Base-by-base conservation (phyloP, 1,284 basidiomycete species). In the Ceratobasidium theobromae region DNA sequence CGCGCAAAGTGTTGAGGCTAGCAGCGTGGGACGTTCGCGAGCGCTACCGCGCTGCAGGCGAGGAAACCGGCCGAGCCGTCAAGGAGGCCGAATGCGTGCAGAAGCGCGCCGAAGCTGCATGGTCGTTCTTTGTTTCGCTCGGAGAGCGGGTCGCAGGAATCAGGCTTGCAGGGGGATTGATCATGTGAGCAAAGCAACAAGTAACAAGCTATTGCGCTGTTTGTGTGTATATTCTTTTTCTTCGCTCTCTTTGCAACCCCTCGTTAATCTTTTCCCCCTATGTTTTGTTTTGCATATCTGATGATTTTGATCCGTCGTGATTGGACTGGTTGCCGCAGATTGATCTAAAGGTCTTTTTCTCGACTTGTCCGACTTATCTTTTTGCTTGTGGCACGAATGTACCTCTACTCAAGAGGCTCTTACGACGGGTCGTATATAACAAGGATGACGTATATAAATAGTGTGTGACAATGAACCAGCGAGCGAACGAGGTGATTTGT, bases 21-120 rank as follows among this genome's bases (percentile, higher is more conserved):
- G 95, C 91, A n/a, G 87, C 88, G 18, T 98, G 92, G 91, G 95
- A 98, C 76, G 77, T 97, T 68, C 84, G 84, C 70, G 91, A 94
- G 76, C 84, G 89, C 49, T 98, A 96, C 82, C 82, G 86, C 54
- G 79, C 78, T 1, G 91, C 92, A 6, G 84, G 95, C 78, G 93
- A 94, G 71, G 87, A 88, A 74, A 81, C 84, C 66, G 84, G 79
- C 53, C 85, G 83, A 75, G 90, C 94, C 73, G 89, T 95, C n/a
- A 82, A 82, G 73, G 80, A 80, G 57, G 88, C 87, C 55, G 94
- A 97, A 78, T 87, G 87, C 71, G 80, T 81, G 58, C 88, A 89
- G 77, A 83, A 77, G 75, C 83, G 82, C 75, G 87, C 92, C 4
- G 74, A 76, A 70, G 84, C 78, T 70, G 94, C 95, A n/a, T 79